phyloP scores from a whole-genome alignment of 1,284 basidiomycete genomes.

The Singerocomus inundabilis region DNA sequence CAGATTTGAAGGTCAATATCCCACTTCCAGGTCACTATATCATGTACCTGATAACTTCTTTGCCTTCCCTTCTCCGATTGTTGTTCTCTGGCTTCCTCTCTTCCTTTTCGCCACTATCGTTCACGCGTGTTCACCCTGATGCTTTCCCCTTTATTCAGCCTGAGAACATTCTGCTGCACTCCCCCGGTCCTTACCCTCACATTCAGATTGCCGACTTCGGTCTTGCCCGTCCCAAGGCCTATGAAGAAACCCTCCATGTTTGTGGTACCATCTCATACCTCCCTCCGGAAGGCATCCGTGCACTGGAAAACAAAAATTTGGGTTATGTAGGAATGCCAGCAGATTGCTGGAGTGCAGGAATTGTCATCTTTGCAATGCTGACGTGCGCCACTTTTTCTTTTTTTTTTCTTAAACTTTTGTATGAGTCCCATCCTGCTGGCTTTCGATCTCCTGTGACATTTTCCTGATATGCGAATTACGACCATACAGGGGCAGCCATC shows the following conservation, averaged over 20 bases:
- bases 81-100: not conserved
- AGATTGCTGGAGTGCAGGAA: constrained; percentile 82
- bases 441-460: not conserved
- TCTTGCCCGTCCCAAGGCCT: constrained; percentile 74
- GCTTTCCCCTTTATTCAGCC: constrained; percentile 46
- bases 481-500: constrained; percentile 59
- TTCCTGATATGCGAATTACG: constrained; percentile 10
- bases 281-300: constrained; percentile 80
- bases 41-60: constrained; percentile 1
- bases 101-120: not conserved
- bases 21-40: not conserved
- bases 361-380: constrained; percentile 79
- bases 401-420: not conserved
- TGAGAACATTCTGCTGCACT: constrained; percentile 79
- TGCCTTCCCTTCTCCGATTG: not conserved
- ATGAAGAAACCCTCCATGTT: constrained; percentile 76
- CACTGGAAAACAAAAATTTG: constrained; percentile 66
- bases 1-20: constrained; percentile 67
- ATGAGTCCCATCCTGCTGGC: not conserved
- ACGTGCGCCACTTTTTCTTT: constrained; percentile 47
- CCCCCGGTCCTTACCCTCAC: constrained; percentile 76
- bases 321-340: constrained; percentile 77
- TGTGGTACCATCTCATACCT: constrained; percentile 82
- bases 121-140: not conserved
- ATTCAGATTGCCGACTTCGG: constrained; percentile 87